Base-by-base conservation (phyloP, 768 basidiomycete genomes). In the Grammothele lineata region DNA sequence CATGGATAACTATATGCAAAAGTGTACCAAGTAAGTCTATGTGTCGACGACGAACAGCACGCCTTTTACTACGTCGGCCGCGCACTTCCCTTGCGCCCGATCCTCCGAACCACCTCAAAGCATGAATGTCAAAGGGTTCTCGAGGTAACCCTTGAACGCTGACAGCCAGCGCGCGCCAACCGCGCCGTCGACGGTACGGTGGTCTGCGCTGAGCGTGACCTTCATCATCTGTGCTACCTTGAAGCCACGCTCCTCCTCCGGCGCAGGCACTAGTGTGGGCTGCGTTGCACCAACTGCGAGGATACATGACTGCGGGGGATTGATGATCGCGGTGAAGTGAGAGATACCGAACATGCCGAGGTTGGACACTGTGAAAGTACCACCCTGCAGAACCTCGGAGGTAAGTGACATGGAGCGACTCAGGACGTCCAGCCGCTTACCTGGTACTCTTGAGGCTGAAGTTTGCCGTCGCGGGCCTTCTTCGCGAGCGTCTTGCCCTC, bases 271-370 rank as follows among this genome's bases (percentile, higher is more conserved):
- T 14, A 98, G 71, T 43, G 85, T 87, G n/a, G 89, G 78, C 64
- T 83, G 77, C 15, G 92, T 92, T 17, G 84, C 77, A 27, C 96
- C 94, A 57, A 98, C 82, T 37, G 96, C 96, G 51, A 99, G 85
- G 61, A 98, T 99, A 70, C 94, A 97, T 38, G 92, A 90, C 69
- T 98, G 96, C 21, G 96, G 96, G 12, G 88, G 83, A 76, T 99
- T 99, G 80, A 99, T 95, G 73, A 99, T 98, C 38, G 96, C 96
- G 12, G 94, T 97, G 70, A 99, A 99, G 69, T 93, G 87, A 45
- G 83, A 80, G 61, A 97, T 80, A 52, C 88, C 94, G 63, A 78
- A 96, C 96, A 99, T 99, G 69, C 96, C 96, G 46, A 99, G 77
- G 73, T 99, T 99, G 50, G 96, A 99, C 65, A 99, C 91, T 36